phyloP scores from a whole-genome alignment of 495 filamentous ascomycete species.

The Margaritispora aquatica region DNA sequence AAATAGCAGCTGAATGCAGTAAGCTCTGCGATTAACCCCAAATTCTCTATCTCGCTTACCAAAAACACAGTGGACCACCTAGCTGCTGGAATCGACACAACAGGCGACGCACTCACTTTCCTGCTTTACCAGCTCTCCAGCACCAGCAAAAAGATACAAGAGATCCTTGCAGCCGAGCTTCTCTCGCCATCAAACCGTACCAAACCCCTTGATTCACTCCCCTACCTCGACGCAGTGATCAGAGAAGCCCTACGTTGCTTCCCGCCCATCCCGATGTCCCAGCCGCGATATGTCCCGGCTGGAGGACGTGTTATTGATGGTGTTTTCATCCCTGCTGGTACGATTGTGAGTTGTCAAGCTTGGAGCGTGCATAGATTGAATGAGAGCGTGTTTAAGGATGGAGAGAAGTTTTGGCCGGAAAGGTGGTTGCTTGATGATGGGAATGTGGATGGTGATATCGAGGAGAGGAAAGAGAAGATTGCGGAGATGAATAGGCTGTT shows the following conservation, averaged over 20 bases:
- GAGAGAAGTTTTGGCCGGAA: constrained; percentile 52
- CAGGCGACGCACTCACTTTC: constrained; percentile 58
- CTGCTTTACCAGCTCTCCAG: constrained; percentile 59
- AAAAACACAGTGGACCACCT: neutral
- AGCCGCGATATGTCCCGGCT: constrained; percentile 52
- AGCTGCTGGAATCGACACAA: constrained; percentile 62
- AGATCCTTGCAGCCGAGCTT: constrained; percentile 42
- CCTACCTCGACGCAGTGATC: constrained; percentile 56
- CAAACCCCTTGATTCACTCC: constrained; percentile 42
- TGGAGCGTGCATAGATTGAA: constrained; percentile 48
- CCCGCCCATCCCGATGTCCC: constrained; percentile 60
- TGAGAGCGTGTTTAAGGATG: constrained; percentile 42
- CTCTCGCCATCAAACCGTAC: constrained; percentile 23
- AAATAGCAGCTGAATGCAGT: constrained; percentile 39
- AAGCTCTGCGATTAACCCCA: constrained; percentile 31
- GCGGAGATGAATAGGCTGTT: constrained; percentile 40
- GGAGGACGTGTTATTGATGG: constrained; percentile 44
- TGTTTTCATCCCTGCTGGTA: constrained; percentile 38
- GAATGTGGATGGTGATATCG: too few relatives aligned
- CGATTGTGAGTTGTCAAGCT: constrained; percentile 48
- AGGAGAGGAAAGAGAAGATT: constrained; percentile 37
- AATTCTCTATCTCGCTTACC: neutral
- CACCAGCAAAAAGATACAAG: constrained; percentile 37
- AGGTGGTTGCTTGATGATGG: too few relatives aligned
- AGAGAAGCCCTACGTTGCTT: constrained; percentile 53